A percentile compares a stretch with the other conserved stretches of the same genome.
These are phyloP conservation scores for Penicillium verhagenii DNA, from an alignment of 495 filamentous ascomycete species.

Conservation along the genomic window DNA sequence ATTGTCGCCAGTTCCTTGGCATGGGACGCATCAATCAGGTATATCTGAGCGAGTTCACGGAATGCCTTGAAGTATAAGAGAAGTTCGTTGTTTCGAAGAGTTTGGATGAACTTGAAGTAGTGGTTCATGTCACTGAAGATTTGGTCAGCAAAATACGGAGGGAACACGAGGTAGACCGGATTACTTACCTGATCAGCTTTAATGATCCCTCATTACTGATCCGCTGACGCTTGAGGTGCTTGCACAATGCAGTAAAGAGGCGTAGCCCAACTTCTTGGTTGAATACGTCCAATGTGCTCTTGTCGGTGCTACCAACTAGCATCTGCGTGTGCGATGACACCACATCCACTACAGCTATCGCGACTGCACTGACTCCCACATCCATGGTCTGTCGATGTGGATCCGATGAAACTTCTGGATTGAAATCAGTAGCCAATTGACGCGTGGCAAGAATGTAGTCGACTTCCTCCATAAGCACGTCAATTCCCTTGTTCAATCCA, in stretches of 20 bases:
- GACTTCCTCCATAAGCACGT: constrained; percentile 97
- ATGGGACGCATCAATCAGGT: constrained; percentile 81
- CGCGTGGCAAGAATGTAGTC: constrained; percentile 91
- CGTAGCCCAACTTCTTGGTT: constrained; percentile 96
- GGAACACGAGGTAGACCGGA: background rate
- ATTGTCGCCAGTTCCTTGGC: constrained; percentile 94
- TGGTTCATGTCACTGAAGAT: constrained; percentile 80
- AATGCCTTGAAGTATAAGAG: constrained; percentile 88
- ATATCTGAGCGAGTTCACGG: constrained; percentile 91
- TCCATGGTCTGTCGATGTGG: constrained; percentile 57
- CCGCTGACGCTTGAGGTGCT: constrained; percentile 94
- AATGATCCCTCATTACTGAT: constrained; percentile 87
- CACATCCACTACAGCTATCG: constrained; percentile 75
- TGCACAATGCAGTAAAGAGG: constrained; percentile 85
- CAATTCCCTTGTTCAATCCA: constrained; percentile 94
- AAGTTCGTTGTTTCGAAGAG: constrained; percentile 77
- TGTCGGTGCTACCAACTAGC: constrained; percentile 90
- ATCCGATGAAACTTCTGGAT: constrained; percentile 60
- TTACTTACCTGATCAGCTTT: constrained; percentile 73
- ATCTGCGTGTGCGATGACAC: constrained; percentile 86
- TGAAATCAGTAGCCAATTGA: constrained; percentile 86
- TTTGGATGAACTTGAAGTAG: constrained; percentile 81
- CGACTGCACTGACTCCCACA: constrained; percentile 78
- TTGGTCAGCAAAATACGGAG: constrained; percentile 6
- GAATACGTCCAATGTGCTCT: constrained; percentile 96